Percentiles rank a stretch among this genome's conserved stretches.
phyloP scores from a whole-genome alignment of 495 filamentous ascomycete species.

The Trichoderma gamsii region DNA sequence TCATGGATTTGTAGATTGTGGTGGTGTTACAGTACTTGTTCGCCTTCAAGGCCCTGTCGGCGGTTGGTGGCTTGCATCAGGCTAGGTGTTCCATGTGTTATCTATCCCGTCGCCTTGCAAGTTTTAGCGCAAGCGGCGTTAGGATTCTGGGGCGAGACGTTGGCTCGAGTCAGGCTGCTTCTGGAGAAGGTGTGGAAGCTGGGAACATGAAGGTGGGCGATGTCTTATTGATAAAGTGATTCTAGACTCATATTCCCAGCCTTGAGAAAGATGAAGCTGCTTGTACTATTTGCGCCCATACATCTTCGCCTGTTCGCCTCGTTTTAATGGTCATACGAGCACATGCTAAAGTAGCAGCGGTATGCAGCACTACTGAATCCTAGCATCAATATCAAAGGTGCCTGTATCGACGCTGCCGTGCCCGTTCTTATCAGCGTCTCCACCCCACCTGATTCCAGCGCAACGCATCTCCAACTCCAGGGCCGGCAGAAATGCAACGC shows the following conservation, averaged over 20 bases:
- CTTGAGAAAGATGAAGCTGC: no score
- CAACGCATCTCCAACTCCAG: not conserved
- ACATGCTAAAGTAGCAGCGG: no score
- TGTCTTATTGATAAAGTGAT: not conserved
- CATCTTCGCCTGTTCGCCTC: no score
- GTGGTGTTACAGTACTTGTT: not conserved
- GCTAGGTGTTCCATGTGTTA: not conserved
- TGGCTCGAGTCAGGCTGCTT: not conserved
- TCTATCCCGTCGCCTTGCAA: not conserved
- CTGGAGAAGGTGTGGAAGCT: not conserved
- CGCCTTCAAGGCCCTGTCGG: not conserved
- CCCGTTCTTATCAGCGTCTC: constrained; percentile 4
- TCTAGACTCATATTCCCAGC: no score
- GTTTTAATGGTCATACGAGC: no score
- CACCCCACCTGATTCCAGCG: constrained; percentile 12
- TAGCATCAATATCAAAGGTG: not conserved
- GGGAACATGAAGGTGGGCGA: not conserved
- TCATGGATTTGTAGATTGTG: not conserved
- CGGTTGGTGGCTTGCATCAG: not conserved
- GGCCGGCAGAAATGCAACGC: not conserved
- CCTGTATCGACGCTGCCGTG: not conserved
- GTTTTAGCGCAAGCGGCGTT: not conserved
- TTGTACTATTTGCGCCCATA: no score
- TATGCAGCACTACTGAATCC: not conserved
- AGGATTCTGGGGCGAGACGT: not conserved